phyloP scores from a whole-genome alignment of 2,329 filamentous ascomycete species.

The Ramularia endophylla region DNA sequence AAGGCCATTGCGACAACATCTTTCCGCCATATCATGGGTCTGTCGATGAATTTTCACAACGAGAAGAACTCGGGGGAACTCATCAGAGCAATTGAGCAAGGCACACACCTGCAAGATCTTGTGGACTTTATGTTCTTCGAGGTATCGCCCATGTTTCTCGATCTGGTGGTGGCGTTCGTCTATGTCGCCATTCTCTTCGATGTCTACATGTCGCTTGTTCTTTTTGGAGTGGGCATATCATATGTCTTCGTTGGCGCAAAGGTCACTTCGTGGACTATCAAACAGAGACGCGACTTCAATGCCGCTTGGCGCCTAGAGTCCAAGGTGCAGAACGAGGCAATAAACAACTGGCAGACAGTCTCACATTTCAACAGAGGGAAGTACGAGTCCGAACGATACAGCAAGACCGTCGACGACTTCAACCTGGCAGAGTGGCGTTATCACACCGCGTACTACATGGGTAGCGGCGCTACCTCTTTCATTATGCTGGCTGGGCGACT shows the following conservation, averaged over 20 bases:
- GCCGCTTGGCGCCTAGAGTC: slow-evolving; percentile 42
- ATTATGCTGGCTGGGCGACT: slow-evolving; percentile 47
- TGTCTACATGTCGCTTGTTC: slow-evolving; percentile 50
- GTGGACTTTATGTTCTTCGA: slow-evolving; percentile 56
- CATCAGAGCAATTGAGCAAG: slow-evolving; percentile 59
- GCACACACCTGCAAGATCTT: slow-evolving; percentile 53
- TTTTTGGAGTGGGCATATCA: slow-evolving; percentile 41
- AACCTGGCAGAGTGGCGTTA: slow-evolving; percentile 27
- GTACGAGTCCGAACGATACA: slow-evolving; percentile 50
- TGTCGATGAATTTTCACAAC: slow-evolving; percentile 66
- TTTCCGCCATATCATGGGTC: slow-evolving; percentile 62
- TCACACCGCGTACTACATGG: slow-evolving; percentile 27
- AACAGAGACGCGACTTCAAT: slow-evolving; percentile 25
- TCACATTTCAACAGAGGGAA: slow-evolving; percentile 52
- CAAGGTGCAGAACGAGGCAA: slow-evolving; percentile 52
- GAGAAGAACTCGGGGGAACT: slow-evolving; percentile 60
- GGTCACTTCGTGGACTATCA: slow-evolving; percentile 36
- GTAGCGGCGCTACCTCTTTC: slow-evolving; percentile 39
- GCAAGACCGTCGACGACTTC: slow-evolving; percentile 33
- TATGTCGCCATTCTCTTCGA: slow-evolving; percentile 60
- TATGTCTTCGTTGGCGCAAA: slow-evolving; percentile 50
- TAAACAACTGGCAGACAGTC: slow-evolving; percentile 57
- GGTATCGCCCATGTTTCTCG: slow-evolving; percentile 56
- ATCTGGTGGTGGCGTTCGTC: slow-evolving; percentile 55
- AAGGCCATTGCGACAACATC: slow-evolving; percentile 54